These are phyloP conservation scores for Saitozyma sp. DNA, from an alignment of 768 basidiomycete genomes.

Conservation along the genomic window DNA sequence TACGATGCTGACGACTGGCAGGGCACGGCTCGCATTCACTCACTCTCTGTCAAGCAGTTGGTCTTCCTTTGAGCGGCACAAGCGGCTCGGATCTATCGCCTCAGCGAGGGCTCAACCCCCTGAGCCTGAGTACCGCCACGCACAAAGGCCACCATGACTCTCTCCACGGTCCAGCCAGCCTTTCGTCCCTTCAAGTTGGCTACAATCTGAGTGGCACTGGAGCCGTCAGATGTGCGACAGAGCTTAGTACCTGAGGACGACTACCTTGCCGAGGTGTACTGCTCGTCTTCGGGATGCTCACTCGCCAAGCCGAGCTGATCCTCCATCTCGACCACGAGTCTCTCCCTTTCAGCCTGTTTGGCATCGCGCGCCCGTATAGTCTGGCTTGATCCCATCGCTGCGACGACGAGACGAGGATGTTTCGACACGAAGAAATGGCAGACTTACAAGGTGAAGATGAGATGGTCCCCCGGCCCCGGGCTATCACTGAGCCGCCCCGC, in stretches of 20 bases:
- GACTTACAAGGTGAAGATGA: too few relatives aligned
- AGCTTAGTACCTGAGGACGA: neutral
- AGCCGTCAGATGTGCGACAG: neutral
- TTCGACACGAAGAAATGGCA: too few relatives aligned
- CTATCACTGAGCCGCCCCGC: too few relatives aligned
- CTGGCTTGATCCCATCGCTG: too few relatives aligned
- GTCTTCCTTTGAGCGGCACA: conserved; percentile 64
- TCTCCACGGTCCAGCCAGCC: conserved; percentile 45
- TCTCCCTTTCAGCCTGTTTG: conserved; percentile 30
- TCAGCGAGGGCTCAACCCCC: neutral
- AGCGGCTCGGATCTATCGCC: conserved; percentile 55
- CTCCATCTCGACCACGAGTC: conserved; percentile 27
- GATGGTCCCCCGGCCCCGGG: too few relatives aligned
- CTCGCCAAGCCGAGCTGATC: conserved; percentile 18
- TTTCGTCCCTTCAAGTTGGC: conserved; percentile 26
- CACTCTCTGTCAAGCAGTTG: conserved; percentile 80
- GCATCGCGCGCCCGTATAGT: neutral
- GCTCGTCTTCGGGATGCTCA: conserved; percentile 36
- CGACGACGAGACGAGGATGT: too few relatives aligned
- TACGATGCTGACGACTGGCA: too few relatives aligned
- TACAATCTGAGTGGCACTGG: conserved; percentile 36
- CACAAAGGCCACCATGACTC: conserved; percentile 56
- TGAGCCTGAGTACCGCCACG: neutral
- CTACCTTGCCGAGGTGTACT: conserved; percentile 1
- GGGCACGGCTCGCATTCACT: conserved; percentile 10